Base-by-base conservation (phyloP, 108 stramenopile genomes). In the Skeletonema menzelii region DNA sequence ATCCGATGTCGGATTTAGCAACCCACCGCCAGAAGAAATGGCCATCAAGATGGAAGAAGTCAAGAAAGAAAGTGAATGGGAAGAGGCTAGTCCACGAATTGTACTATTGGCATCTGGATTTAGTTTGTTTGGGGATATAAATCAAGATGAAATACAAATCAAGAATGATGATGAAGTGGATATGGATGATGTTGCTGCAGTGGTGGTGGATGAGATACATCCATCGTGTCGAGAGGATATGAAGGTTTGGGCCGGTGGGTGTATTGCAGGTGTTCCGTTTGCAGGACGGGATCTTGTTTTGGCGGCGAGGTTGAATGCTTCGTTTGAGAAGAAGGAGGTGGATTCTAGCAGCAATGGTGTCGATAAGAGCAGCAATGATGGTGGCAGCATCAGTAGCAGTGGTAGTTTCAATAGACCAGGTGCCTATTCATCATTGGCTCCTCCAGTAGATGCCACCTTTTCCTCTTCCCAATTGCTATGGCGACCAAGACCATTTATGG, bases 1-100 rank as follows among this genome's bases (percentile, higher is more conserved):
- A 40, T 65, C 84, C 7, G 94, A 95, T 80, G 94, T 95, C 12
- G 94, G 94, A 27, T 95, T 95, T 77, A 80, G 88, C 19, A 81
- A 84, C 40, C 85, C 94, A 0, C 64, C 85, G 2, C 56, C 66
- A 20, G 87, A 88, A 42, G 91, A 95, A 69, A 81, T 95, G 15
- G 30, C 38, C 12, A 20, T 26, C 14, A 95, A 95, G 58, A 88
- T 91, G 77, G 59, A 47, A 19, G 94, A 95, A 69, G 90, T 92
- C 15, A 67, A 61, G 22, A 75, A 66, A 15, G 94, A 95, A 71
- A 88, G 88, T 17, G 86, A 89, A 68, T 88, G 88, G 89, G 91
- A 95, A 80, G 90, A 92, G 77, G 80, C 87, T 5, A 91, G 88
- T 72, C 91, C 91, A 17, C 77, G 94, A 17, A 83, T 91, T 62